phyloP scores from a whole-genome alignment of 305 asterid genomes.

The Fraxinus nigra region DNA sequence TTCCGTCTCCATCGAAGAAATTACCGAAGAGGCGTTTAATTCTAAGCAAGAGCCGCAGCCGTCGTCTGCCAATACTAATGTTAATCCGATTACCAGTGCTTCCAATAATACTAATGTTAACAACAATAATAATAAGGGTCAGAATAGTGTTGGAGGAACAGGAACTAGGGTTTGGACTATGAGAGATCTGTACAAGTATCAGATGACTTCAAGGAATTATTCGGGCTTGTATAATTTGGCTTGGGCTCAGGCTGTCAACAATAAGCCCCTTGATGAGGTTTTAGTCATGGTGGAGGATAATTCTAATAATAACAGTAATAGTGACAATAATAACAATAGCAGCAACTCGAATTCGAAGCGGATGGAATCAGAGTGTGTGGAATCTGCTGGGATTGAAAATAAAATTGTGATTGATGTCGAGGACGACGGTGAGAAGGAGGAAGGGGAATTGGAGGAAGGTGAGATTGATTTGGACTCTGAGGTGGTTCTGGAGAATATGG shows the following conservation, averaged over 20 bases:
- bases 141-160: conserved; percentile 28
- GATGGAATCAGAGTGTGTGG: conserved; percentile 1
- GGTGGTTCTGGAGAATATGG: conserved; percentile 18
- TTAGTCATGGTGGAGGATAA: conserved; percentile 60
- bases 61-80: conserved; percentile 21
- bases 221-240: conserved; percentile 80
- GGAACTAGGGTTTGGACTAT: conserved; percentile 77
- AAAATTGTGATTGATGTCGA: conserved; percentile 57
- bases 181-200: conserved; percentile 74
- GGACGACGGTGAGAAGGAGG: conserved; percentile 72
- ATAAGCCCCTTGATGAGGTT: conserved; percentile 76
- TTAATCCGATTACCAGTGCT: conserved; percentile 23
- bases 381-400: conserved; percentile 15
- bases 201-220: conserved; percentile 46
- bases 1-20: conserved; percentile 81
- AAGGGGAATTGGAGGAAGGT: conserved; percentile 97
- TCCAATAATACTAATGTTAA: conserved; percentile 24
- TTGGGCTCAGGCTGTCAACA: conserved; percentile 96
- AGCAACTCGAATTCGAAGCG: conserved; percentile 25
- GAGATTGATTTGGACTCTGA: conserved; percentile 95
- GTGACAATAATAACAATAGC: conserved; percentile 26
- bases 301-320: conserved; percentile 26
- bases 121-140: conserved; percentile 18
- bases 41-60: conserved; percentile 37
- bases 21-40: conserved; percentile 56